These are phyloP conservation scores for Pythium utonaiense DNA, from an alignment of 352 stramenopile genomes.

Conservation along the genomic window DNA sequence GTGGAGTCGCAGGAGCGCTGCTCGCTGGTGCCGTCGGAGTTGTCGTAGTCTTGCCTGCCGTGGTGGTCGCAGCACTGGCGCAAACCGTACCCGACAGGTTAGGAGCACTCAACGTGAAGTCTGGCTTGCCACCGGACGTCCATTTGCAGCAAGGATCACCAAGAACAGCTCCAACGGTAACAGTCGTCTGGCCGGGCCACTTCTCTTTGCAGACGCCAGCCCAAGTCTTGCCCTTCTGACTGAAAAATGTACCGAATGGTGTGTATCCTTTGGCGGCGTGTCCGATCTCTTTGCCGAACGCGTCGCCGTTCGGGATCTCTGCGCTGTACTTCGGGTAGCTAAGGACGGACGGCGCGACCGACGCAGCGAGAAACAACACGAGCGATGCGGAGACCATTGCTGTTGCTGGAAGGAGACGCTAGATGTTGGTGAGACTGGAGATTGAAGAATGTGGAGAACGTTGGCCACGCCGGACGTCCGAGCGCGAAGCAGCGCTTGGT, in stretches of 20 bases:
- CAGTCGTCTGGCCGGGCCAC: neutral
- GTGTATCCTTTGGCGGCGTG: constrained; percentile 7
- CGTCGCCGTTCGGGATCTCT: constrained; percentile 13
- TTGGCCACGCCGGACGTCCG: no score
- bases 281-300: constrained; percentile 11
- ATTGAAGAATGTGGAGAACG: no score
- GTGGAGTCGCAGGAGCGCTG: no score
- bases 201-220: constrained; percentile 13
- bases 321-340: neutral
- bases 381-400: constrained; percentile 10
- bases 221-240: constrained; percentile 8
- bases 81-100: no score
- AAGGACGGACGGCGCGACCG: neutral
- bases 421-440: no score
- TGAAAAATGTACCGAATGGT: constrained; percentile 8
- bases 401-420: neutral
- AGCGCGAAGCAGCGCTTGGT: no score
- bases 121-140: constrained; percentile 4
- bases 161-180: constrained; percentile 12
- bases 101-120: neutral
- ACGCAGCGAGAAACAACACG: neutral
- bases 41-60: no score
- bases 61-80: no score
- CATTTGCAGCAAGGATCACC: constrained; percentile 20
- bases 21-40: no score